Conservation (phyloP, 805 yeast species). For the Starmerella etchellsii region DNA sequence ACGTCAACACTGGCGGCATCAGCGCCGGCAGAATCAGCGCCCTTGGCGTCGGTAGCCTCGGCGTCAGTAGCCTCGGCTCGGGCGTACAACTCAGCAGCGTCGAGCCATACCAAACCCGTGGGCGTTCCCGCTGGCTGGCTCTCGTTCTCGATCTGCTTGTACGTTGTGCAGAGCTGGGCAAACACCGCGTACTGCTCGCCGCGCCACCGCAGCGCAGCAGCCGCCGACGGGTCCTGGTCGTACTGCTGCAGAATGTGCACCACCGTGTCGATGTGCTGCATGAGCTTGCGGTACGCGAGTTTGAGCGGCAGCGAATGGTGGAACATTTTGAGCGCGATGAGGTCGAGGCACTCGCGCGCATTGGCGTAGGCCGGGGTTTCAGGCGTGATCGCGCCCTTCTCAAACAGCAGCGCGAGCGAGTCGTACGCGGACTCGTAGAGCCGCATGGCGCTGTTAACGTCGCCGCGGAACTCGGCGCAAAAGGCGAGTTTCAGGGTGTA, state of each 20-base stretch:
- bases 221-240: constrained; percentile 20
- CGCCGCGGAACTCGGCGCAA: constrained; percentile 38
- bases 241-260: constrained; percentile 24
- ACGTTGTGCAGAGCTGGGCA: constrained; percentile 29
- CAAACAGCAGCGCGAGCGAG: constrained; percentile 33
- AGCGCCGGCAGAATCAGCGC: too few species aligned
- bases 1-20: too few species aligned
- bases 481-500: constrained; percentile 41
- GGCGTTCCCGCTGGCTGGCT: constrained; percentile 11
- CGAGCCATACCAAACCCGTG: constrained; percentile 19
- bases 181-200: constrained; percentile 54
- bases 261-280: constrained; percentile 47
- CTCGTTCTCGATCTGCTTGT: background rate
- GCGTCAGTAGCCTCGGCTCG: background rate
- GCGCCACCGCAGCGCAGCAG: constrained; percentile 37
- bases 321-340: constrained; percentile 48
- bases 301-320: constrained; percentile 40
- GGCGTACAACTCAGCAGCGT: constrained; percentile 32
- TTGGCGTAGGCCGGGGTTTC: constrained; percentile 7
- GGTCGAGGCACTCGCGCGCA: constrained; percentile 37
- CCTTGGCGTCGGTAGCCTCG: background rate
- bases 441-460: constrained; percentile 38
- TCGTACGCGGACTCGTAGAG: constrained; percentile 44
- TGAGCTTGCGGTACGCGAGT: constrained; percentile 50
- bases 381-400: constrained; percentile 14